A percentile compares a stretch with the other conserved stretches of the same genome.
Evolutionary conservation across 805 yeast species (phyloP).

Genomic region (Teunomyces tritomae): DNA sequence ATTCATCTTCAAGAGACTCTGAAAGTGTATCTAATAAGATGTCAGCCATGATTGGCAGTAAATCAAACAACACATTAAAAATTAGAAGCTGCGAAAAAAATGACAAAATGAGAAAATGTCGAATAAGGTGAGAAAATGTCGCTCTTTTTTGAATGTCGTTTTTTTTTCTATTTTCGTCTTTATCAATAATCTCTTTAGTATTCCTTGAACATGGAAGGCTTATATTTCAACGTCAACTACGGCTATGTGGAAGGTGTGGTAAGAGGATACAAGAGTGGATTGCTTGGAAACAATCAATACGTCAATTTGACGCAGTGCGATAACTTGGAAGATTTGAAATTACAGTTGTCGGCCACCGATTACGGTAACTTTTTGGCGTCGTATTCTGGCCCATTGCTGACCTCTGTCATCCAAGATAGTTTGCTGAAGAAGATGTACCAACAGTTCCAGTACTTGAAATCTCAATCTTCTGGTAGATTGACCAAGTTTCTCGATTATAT

Average conservation of each 20-base stretch:
- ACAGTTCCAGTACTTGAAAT: constrained; percentile 81
- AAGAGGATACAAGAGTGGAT: constrained; percentile 88
- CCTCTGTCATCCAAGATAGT: constrained; percentile 80
- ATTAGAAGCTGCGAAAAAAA: too few species aligned
- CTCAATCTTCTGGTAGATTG: constrained; percentile 79
- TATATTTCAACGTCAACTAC: constrained; percentile 81
- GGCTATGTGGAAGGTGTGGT: constrained; percentile 95
- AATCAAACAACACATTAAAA: neutral
- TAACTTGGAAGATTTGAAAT: constrained; percentile 85
- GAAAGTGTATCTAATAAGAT: constrained; percentile 34
- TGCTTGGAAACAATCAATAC: constrained; percentile 76
- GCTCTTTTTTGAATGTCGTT: too few species aligned
- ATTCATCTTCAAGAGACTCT: constrained; percentile 23
- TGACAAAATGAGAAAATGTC: too few species aligned
- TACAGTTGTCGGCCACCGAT: constrained; percentile 93
- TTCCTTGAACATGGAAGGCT: constrained; percentile 71
- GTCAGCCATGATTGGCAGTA: constrained; percentile 23
- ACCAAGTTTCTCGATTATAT: constrained; percentile 86
- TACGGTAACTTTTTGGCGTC: constrained; percentile 88
- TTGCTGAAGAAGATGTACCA: constrained; percentile 71
- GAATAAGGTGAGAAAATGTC: too few species aligned
- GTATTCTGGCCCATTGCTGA: constrained; percentile 77
- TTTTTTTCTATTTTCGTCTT: too few species aligned
- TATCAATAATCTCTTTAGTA: neutral
- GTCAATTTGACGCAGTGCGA: constrained; percentile 95